Base-by-base conservation (phyloP, 371 early-diverging fungal species). In the Syncephalis plumigaleata region DNA sequence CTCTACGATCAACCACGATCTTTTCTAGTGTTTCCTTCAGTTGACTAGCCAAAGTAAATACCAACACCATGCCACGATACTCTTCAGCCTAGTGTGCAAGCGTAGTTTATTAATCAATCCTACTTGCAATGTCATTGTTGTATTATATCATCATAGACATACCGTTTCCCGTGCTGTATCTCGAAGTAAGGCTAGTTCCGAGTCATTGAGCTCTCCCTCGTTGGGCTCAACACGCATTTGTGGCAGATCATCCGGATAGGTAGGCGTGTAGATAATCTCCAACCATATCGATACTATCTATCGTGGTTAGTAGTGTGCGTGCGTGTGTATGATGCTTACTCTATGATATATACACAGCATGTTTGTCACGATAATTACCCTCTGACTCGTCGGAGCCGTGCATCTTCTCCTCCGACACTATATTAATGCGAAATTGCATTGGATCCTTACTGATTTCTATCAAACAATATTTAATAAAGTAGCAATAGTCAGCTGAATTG, bases 61-160 rank as follows among this genome's bases (percentile, higher is more conserved):
- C 75, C 87, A 90, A 86, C 24, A 76, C 88, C 89, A 91, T 91
- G 17, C 95, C 95, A 44, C 84, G 53, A 46, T 76, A 75, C 45
- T 85, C 81, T 47, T 81, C 80, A 1, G 71, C 81, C 75, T 61
- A 55, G 31, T 43, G 9, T 42, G 37, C 20, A 45, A 24, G 23
- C 9, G 3, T 38, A n/a, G n/a, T n/a, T n/a, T n/a, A n/a, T n/a
- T n/a, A n/a, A n/a, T n/a, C n/a, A n/a, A n/a, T n/a, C n/a, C n/a
- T 42, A n/a, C 20, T 21, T 48, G 18, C 36, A 27, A 50, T 37
- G 11, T 42, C 11, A 21, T 36, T 42, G n/a, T 26, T 21, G 11
- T 37, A 17, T 1, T 17, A 9, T n/a, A 40, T 20, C 22, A 40
- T 27, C 0, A 20, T 25, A 24, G 11, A 50, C 66, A 64, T 64